Conservation (phyloP, 805 yeast genomes). For the Naumovozyma castellii region DNA sequence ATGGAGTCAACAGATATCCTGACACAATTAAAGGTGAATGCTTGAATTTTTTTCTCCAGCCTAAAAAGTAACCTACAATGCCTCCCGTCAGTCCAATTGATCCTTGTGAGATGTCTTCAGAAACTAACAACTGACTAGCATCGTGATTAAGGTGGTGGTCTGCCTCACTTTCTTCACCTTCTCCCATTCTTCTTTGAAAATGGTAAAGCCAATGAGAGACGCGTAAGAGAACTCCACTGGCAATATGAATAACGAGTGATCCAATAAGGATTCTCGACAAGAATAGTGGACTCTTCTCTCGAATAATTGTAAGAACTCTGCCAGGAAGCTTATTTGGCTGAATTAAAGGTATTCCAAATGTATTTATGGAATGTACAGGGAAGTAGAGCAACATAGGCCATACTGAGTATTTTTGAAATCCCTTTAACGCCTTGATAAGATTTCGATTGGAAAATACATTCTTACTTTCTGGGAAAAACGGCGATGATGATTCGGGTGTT, state of each 20-base stretch:
- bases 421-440: slow-evolving; percentile 5
- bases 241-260: background rate
- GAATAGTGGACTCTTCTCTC: slow-evolving; percentile 10
- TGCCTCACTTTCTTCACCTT: background rate
- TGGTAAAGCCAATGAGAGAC: slow-evolving; percentile 1
- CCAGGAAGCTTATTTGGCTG: slow-evolving; percentile 18
- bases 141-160: background rate
- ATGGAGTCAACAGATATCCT: slow-evolving; percentile 16
- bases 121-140: background rate
- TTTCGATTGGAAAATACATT: slow-evolving; percentile 1
- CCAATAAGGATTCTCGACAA: background rate
- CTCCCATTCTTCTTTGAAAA: background rate
- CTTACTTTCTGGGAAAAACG: background rate
- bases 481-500: background rate
- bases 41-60: slow-evolving; percentile 11
- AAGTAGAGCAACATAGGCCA: slow-evolving; percentile 18
- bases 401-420: slow-evolving; percentile 17
- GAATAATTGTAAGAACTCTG: slow-evolving; percentile 7
- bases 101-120: slow-evolving; percentile 10
- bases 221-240: background rate
- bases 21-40: slow-evolving; percentile 17
- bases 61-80: slow-evolving; percentile 19
- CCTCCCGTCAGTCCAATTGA: slow-evolving; percentile 20
- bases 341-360: slow-evolving; percentile 14
- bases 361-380: slow-evolving; percentile 21